Conservation (phyloP, 768 basidiomycete species). For the Sporobolomyces pararoseus region DNA sequence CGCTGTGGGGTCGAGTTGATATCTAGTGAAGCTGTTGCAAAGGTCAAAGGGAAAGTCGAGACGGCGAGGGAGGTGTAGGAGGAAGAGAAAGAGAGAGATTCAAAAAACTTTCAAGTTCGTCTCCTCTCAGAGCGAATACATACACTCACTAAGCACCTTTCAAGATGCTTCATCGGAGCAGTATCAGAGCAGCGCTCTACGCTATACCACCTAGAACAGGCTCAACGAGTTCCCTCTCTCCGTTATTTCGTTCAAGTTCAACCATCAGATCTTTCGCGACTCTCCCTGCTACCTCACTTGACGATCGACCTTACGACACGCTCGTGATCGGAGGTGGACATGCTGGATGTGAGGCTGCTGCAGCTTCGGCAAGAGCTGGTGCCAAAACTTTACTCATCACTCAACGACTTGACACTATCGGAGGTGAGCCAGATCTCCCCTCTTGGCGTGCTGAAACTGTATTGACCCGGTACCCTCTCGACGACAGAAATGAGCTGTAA, state of each 20-base stretch:
- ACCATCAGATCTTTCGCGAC: too few relatives aligned
- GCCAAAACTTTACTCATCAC: conserved; percentile 77
- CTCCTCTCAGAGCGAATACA: background rate
- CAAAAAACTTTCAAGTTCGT: background rate
- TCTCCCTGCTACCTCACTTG: background rate
- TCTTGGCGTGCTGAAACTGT: too few relatives aligned
- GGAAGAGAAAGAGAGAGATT: background rate
- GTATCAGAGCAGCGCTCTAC: conserved; percentile 21
- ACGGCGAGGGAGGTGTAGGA: background rate
- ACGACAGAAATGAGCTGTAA: conserved; percentile 69
- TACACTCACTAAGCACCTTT: background rate
- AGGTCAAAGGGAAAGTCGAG: background rate
- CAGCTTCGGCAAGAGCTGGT: conserved; percentile 76
- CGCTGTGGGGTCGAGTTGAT: too few relatives aligned
- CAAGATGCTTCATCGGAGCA: conserved; percentile 9
- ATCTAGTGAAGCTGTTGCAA: too few relatives aligned
- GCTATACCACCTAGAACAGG: conserved; percentile 18
- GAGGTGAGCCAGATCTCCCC: conserved; percentile 49
- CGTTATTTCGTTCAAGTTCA: background rate
- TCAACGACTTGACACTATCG: conserved; percentile 73
- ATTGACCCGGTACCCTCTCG: background rate
- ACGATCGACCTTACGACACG: conserved; percentile 19
- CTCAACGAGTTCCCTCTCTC: conserved; percentile 21
- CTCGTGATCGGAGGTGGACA: conserved; percentile 85
- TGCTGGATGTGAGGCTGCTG: conserved; percentile 87